These are phyloP conservation scores for Vitis amurensis DNA, from an alignment of 164 flowering plant species.

Conservation along the genomic window DNA sequence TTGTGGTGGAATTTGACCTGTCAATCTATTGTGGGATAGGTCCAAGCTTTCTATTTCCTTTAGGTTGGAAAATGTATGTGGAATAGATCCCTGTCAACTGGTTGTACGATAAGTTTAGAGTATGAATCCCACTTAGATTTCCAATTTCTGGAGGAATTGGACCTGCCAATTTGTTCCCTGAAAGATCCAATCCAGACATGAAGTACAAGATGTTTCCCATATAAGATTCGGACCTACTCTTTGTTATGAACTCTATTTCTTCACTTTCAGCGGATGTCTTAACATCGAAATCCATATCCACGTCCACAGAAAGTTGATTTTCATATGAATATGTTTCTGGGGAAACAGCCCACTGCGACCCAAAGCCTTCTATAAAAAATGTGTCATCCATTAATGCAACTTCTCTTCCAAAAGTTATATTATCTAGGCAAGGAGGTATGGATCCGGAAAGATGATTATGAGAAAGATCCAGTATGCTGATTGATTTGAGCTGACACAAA, in stretches of 20 bases:
- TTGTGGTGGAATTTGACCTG: no score
- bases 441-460: constrained; percentile 12
- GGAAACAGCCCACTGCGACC: fast-evolving
- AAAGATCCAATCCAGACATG: constrained; percentile 25
- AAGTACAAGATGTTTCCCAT: background rate
- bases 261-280: background rate
- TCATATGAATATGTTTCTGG: background rate
- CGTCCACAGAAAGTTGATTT: no score
- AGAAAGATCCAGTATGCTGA: background rate
- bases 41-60: constrained; percentile 15
- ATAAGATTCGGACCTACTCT: constrained; percentile 9
- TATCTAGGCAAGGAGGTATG: constrained; percentile 18
- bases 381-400: background rate
- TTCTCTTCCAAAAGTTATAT: constrained; percentile 2
- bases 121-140: constrained; percentile 1
- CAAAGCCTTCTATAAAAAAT: background rate
- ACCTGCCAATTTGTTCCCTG: constrained; percentile 19
- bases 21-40: no score
- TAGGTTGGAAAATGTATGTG: constrained; percentile 13
- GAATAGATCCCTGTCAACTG: constrained; percentile 18
- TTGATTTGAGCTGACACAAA: background rate
- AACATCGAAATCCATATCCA: no score
- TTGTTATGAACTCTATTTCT: constrained; percentile 17
- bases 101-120: constrained; percentile 23
- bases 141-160: constrained; percentile 25